These are phyloP conservation scores for Sphaerosporella brunnea DNA, from an alignment of 495 filamentous ascomycete genomes.

Conservation along the genomic window DNA sequence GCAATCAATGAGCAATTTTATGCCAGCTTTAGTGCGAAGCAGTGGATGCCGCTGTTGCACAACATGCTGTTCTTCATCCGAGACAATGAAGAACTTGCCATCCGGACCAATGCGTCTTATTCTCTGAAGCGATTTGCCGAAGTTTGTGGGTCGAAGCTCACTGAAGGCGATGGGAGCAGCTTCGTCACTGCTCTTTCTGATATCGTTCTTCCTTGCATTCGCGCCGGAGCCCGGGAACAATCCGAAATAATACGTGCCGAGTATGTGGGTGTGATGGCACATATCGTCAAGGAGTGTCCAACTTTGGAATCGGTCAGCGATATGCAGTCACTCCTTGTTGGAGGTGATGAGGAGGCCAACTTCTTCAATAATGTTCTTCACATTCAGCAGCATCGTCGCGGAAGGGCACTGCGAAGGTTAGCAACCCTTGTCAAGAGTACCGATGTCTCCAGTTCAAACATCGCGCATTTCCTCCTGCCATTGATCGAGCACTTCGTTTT, in stretches of 20 bases:
- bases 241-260: constrained; percentile 76
- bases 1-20: constrained; percentile 42
- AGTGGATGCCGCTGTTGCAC: constrained; percentile 80
- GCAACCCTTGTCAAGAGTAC: constrained; percentile 44
- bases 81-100: constrained; percentile 72
- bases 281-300: constrained; percentile 53
- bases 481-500: constrained; percentile 89
- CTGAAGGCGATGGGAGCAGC: constrained; percentile 8
- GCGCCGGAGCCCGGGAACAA: constrained; percentile 49
- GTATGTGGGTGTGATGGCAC: constrained; percentile 57
- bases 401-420: constrained; percentile 63
- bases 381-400: constrained; percentile 73
- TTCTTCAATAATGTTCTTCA: constrained; percentile 89
- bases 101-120: constrained; percentile 65
- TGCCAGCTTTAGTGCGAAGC: constrained; percentile 41
- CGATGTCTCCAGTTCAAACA: constrained; percentile 50
- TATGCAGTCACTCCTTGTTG: constrained; percentile 52
- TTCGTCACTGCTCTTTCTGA: constrained; percentile 34
- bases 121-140: constrained; percentile 67
- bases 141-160: constrained; percentile 29
- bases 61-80: constrained; percentile 81
- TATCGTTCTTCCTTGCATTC: constrained; percentile 56
- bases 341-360: constrained; percentile 69
- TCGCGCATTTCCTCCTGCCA: constrained; percentile 75
- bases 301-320: constrained; percentile 52